Percentiles rank a stretch among this genome's conserved stretches.
phyloP scores from a whole-genome alignment of 805 yeast species.

The Teunomyces kruisii region DNA sequence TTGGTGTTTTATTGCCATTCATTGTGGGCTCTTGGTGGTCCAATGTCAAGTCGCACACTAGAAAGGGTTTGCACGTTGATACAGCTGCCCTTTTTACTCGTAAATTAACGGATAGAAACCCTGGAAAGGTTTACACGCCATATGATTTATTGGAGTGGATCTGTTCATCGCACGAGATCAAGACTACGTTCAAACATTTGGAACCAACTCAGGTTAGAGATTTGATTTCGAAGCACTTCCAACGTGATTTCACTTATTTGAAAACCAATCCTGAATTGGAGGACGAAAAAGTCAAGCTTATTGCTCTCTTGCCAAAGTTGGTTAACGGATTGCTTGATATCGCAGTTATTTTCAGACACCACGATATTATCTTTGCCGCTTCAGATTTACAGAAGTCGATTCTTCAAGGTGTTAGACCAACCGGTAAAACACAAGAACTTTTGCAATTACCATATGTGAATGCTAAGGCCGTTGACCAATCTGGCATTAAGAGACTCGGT shows the following conservation, averaged over 20 bases:
- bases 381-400: slow-evolving; percentile 68
- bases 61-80: slow-evolving; percentile 74
- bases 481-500: slow-evolving; percentile 61
- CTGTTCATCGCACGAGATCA: slow-evolving; percentile 66
- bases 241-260: slow-evolving; percentile 42
- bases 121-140: slow-evolving; percentile 62
- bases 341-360: slow-evolving; percentile 73
- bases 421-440: slow-evolving; percentile 57
- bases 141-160: slow-evolving; percentile 59
- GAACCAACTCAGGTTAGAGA: slow-evolving; percentile 48
- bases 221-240: slow-evolving; percentile 57
- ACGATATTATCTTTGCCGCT: slow-evolving; percentile 60
- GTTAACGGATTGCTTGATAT: slow-evolving; percentile 76
- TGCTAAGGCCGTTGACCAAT: slow-evolving; percentile 39
- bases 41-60: slow-evolving; percentile 74
- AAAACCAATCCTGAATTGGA: slow-evolving; percentile 22
- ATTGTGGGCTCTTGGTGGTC: slow-evolving; percentile 91
- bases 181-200: slow-evolving; percentile 38
- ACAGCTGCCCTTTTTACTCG: slow-evolving; percentile 82
- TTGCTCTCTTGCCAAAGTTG: slow-evolving; percentile 63
- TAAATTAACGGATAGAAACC: slow-evolving; percentile 69
- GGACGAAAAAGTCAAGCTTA: slow-evolving; percentile 51
- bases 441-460: slow-evolving; percentile 81
- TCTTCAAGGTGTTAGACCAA: slow-evolving; percentile 68
- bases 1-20: slow-evolving; percentile 78